Conservation (phyloP, 1,284 basidiomycete genomes). For the Ganoderma multipileum region DNA sequence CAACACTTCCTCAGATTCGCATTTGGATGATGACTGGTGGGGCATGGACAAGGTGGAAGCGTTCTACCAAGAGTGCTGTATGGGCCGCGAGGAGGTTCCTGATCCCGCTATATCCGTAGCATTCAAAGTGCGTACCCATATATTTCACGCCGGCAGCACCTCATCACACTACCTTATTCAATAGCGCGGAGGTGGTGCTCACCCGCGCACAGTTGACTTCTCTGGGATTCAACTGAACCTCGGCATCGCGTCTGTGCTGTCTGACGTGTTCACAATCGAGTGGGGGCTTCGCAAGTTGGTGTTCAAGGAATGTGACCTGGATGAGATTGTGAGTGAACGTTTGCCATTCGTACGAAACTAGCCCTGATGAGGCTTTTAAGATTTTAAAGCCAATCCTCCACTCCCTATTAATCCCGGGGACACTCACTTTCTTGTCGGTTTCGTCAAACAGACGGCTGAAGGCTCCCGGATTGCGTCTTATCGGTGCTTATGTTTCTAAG, state of each 20-base stretch:
- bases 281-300: conserved; percentile 88
- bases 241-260: conserved; percentile 78
- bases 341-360: not conserved
- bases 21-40: conserved; percentile 72
- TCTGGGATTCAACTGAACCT: conserved; percentile 79
- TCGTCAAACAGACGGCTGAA: conserved; percentile 89
- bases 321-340: conserved; percentile 67
- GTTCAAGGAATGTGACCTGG: conserved; percentile 81
- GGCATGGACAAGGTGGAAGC: conserved; percentile 79
- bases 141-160: not conserved
- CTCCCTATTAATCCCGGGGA: conserved; percentile 85
- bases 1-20: conserved; percentile 41
- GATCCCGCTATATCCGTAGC: conserved; percentile 72
- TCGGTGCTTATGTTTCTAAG: conserved; percentile 83
- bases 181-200: conserved; percentile 58
- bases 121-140: conserved; percentile 63
- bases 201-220: conserved; percentile 77
- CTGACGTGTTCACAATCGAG: conserved; percentile 89
- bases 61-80: conserved; percentile 84
- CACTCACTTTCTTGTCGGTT: conserved; percentile 85
- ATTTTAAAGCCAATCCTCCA: conserved; percentile 91
- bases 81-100: conserved; percentile 75
- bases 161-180: conserved; percentile 8
- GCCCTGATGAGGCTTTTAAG: conserved; percentile 43
- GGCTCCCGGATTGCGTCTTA: conserved; percentile 77